These are phyloP conservation scores for Pichia exigua DNA, from an alignment of 805 yeast genomes.

Conservation along the genomic window DNA sequence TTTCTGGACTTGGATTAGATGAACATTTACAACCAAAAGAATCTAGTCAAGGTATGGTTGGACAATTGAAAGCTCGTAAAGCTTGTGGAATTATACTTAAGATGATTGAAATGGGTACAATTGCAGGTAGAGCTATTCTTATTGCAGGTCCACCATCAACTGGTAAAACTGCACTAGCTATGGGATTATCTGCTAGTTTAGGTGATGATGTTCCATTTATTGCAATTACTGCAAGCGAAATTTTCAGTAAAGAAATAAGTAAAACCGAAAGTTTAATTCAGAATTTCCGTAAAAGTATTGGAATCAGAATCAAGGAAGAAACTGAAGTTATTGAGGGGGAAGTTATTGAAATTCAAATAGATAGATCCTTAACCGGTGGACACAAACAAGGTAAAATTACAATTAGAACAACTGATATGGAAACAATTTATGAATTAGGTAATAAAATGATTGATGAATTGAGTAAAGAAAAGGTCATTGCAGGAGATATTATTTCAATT, in stretches of 20 bases:
- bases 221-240: slow-evolving; percentile 92
- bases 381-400: slow-evolving; percentile 75
- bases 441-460: slow-evolving; percentile 66
- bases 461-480: slow-evolving; percentile 87
- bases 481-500: slow-evolving; percentile 95
- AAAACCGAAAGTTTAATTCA: slow-evolving; percentile 96
- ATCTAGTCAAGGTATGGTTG: slow-evolving; percentile 84
- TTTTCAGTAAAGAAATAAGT: slow-evolving; percentile 92
- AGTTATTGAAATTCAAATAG: slow-evolving; percentile 92
- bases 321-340: slow-evolving; percentile 98
- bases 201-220: slow-evolving; percentile 98
- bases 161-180: slow-evolving; percentile 94
- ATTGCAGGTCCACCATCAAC: slow-evolving; percentile 98
- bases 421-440: slow-evolving; percentile 67
- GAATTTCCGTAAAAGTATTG: slow-evolving; percentile 92
- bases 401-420: slow-evolving; percentile 79
- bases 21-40: slow-evolving; percentile 80
- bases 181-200: slow-evolving; percentile 91
- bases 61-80: slow-evolving; percentile 68
- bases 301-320: slow-evolving; percentile 90
- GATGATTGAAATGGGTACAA: slow-evolving; percentile 81
- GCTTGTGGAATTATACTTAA: slow-evolving; percentile 96
- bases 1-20: slow-evolving; percentile 89
- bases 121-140: slow-evolving; percentile 93
- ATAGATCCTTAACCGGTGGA: slow-evolving; percentile 87